Percentiles rank a stretch among this genome's conserved stretches.
Conservation (phyloP, 805 yeast species). For the Lachancea sp. region DNA sequence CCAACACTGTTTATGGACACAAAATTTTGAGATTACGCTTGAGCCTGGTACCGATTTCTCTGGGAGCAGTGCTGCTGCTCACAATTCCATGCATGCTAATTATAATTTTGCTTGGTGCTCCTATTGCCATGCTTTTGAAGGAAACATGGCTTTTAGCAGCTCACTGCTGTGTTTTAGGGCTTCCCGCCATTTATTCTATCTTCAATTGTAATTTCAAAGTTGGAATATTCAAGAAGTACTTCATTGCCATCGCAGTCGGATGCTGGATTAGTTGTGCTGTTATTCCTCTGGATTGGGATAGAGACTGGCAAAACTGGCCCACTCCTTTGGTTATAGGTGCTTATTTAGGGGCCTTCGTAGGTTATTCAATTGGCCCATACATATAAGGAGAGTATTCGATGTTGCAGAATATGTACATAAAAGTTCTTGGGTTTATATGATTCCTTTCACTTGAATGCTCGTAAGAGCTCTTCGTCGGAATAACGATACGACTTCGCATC, state of each 20-base stretch:
- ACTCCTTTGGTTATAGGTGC: conserved; percentile 77
- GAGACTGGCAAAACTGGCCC: conserved; percentile 97
- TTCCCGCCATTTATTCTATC: conserved; percentile 61
- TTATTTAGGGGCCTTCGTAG: conserved; percentile 64
- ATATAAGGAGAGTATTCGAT: too few species aligned
- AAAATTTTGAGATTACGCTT: conserved; percentile 28
- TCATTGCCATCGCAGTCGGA: conserved; percentile 43
- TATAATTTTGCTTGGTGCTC: conserved; percentile 74
- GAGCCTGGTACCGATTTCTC: conserved; percentile 20
- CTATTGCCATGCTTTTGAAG: conserved; percentile 44
- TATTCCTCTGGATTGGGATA: conserved; percentile 95
- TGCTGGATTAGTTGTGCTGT: conserved; percentile 93
- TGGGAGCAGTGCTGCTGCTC: conserved; percentile 22
- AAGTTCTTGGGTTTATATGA: too few species aligned
- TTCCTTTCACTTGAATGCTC: conserved; percentile 1
- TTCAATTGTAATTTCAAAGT: conserved; percentile 44
- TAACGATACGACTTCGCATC: conserved; percentile 8
- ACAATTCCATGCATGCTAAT: conserved; percentile 27
- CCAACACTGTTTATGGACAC: conserved; percentile 30
- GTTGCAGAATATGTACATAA: conserved; percentile 5
- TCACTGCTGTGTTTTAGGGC: conserved; percentile 53
- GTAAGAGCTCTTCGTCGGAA: conserved; percentile 10
- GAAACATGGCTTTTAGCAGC: conserved; percentile 57
- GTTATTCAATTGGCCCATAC: conserved; percentile 40
- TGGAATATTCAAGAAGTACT: conserved; percentile 38